Evolutionary conservation across 305 asterid genomes (phyloP), one percentile per base, ranked within the genome.

Genomic region (Fraxinus angustifolia): DNA sequence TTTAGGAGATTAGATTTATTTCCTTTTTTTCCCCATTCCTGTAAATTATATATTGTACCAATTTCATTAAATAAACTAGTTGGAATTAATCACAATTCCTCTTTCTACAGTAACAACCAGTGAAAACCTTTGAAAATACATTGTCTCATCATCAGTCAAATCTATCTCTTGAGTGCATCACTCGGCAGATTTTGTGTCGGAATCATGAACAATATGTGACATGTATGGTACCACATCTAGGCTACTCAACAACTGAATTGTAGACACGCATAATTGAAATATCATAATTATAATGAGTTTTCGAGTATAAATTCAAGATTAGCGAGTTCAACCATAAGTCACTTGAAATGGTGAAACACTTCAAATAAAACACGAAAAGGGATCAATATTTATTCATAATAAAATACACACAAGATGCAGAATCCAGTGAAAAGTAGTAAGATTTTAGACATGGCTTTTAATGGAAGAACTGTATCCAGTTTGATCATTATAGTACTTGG

Each of bases 401-500:
- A 16, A 74, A 14, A 8, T 10, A 14, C 48, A 30, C 35, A 74
- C 53, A 42, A 75, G 60, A 12, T 42, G 14, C 58, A 53, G 31
- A 19, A 34, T 16, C 35, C 21, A 28, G 6, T 11, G 1, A 8
- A 7, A 4, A 11, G 7, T 26, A 28, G 42, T 42, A 38, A 45
- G 42, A 34, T 34, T 72, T 28, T 73, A 80, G 3, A 80, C 83
- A 17, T 26, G 78, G 65, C 30, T 11, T 77, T 12, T 72, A 50
- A 80, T 80, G 31, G 83, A 36, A 80, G 84, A 42, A 35, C 84
- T 70, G 31, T 82, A 75, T 42, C 16, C 53, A 42, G n/a, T 42
- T 42, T 42, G n/a, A 42, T 42, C 53, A 3, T 42, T n/a, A 42
- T 42, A 12, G 53, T 42, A 42, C n/a, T 42, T 42, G n/a, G 53